Evolutionary conservation across 2,329 filamentous ascomycete genomes (phyloP).

Genomic region (Talaromyces funiculosus): DNA sequence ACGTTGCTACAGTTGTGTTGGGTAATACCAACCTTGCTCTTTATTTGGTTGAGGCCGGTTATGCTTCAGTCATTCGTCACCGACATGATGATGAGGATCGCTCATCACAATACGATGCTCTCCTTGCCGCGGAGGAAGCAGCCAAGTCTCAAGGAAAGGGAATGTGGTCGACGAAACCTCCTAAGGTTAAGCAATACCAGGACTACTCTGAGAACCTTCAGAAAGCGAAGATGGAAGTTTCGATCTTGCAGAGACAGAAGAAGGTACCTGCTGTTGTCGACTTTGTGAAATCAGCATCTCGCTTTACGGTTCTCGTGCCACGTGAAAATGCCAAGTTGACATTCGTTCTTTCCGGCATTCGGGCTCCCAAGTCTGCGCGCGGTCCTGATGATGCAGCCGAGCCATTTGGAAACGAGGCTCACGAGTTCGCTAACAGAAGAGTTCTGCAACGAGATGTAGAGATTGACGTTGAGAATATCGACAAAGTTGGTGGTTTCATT

Average conservation of each 20-base stretch:
- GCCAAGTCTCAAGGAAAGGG: conserved; percentile 87
- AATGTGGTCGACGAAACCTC: conserved; percentile 87
- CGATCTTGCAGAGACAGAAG: conserved; percentile 81
- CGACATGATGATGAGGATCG: conserved; percentile 91
- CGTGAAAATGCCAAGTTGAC: conserved; percentile 92
- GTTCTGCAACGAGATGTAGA: conserved; percentile 94
- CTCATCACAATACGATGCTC: conserved; percentile 79
- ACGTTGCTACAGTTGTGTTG: conserved; percentile 81
- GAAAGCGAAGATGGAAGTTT: conserved; percentile 91
- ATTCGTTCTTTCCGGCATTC: conserved; percentile 87
- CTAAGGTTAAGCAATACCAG: conserved; percentile 73
- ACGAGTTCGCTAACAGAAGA: conserved; percentile 82
- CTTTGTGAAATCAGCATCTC: conserved; percentile 94
- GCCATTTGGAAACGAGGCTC: conserved; percentile 89
- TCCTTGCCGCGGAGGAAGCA: conserved; percentile 41
- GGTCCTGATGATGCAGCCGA: conserved; percentile 76
- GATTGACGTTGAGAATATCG: conserved; percentile 87
- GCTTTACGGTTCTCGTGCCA: conserved; percentile 87
- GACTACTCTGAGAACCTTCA: conserved; percentile 91
- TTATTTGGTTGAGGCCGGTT: conserved; percentile 82
- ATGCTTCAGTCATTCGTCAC: conserved; percentile 89
- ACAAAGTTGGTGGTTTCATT: conserved; percentile 97
- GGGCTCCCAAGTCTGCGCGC: conserved; percentile 79
- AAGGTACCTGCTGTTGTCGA: conserved; percentile 91
- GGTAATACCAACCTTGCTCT: conserved; percentile 85